phyloP scores from a whole-genome alignment of 179 eudicot genomes.

The Corrigiola litoralis region DNA sequence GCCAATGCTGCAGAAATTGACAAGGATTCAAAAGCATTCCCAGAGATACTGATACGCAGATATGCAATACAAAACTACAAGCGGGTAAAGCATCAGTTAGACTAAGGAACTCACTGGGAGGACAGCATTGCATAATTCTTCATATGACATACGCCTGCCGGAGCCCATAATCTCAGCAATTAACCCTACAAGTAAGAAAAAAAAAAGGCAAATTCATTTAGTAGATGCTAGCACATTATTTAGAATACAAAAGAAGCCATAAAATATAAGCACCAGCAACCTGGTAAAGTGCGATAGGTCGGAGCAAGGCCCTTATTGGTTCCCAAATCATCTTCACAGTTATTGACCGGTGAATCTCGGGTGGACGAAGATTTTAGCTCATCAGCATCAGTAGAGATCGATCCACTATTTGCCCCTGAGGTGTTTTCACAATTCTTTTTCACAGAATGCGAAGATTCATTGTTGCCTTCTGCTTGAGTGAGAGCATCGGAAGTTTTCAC shows the following conservation, averaged over 20 bases:
- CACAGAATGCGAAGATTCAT: constrained; percentile 30
- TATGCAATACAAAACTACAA: neutral
- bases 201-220: neutral
- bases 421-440: constrained; percentile 43
- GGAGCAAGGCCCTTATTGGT: constrained; percentile 31
- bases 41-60: constrained; percentile 1
- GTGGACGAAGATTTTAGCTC: constrained; percentile 39
- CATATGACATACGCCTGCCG: constrained; percentile 84
- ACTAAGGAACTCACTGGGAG: constrained; percentile 58
- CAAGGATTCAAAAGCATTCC: constrained; percentile 8
- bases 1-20: constrained; percentile 74
- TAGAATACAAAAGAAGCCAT: neutral
- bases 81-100: constrained; percentile 1
- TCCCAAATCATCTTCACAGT: constrained; percentile 57
- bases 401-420: constrained; percentile 39
- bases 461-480: constrained; percentile 42
- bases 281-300: constrained; percentile 82
- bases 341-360: constrained; percentile 39
- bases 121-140: constrained; percentile 83
- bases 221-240: neutral
- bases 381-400: constrained; percentile 47
- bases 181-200: constrained; percentile 42
- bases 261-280: constrained; percentile 28
- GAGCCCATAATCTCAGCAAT: constrained; percentile 92
- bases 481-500: constrained; percentile 37